Percentiles rank a stretch among this genome's conserved stretches.
phyloP scores from a whole-genome alignment of 129 eudicot genomes.

The Scalesia atractyloides region DNA sequence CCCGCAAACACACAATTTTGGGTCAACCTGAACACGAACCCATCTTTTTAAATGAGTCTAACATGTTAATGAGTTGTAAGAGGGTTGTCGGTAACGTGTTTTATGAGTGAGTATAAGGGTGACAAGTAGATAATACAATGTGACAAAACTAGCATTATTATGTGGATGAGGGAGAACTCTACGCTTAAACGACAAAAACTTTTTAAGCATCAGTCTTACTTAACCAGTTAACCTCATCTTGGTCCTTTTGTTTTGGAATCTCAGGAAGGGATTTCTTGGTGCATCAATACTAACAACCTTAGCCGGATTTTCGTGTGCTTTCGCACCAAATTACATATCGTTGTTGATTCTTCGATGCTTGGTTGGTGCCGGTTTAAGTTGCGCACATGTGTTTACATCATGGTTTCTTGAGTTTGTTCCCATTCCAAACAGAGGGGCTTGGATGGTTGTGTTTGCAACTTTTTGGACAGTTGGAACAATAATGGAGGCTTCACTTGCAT shows the following conservation, averaged over 20 bases:
- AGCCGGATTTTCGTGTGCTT: slow-evolving; percentile 65
- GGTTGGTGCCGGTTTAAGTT: slow-evolving; percentile 75
- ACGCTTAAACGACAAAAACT: too few species aligned
- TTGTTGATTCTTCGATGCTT: slow-evolving; percentile 59
- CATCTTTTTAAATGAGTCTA: too few species aligned
- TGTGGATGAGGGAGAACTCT: too few species aligned
- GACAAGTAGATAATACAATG: too few species aligned
- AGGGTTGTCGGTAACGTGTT: too few species aligned
- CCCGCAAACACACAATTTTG: too few species aligned
- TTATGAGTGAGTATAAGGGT: too few species aligned
- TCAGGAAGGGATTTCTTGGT: slow-evolving; percentile 75
- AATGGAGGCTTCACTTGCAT: slow-evolving; percentile 69
- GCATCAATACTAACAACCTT: slow-evolving; percentile 49
- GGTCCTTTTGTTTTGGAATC: slow-evolving; percentile 21
- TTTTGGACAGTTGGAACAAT: slow-evolving; percentile 86
- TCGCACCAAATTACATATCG: slow-evolving; percentile 57
- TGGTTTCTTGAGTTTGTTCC: slow-evolving; percentile 92
- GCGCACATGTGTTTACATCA: slow-evolving; percentile 70
- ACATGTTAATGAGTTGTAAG: too few species aligned
- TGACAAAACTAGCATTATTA: too few species aligned
- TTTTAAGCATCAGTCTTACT: not conserved
- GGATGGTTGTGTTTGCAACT: slow-evolving; percentile 75
- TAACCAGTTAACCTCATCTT: not conserved
- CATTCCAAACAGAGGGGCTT: slow-evolving; percentile 61
- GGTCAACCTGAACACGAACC: too few species aligned